Conservation (phyloP, 2,329 filamentous ascomycete species). For the Claviceps sp. region DNA sequence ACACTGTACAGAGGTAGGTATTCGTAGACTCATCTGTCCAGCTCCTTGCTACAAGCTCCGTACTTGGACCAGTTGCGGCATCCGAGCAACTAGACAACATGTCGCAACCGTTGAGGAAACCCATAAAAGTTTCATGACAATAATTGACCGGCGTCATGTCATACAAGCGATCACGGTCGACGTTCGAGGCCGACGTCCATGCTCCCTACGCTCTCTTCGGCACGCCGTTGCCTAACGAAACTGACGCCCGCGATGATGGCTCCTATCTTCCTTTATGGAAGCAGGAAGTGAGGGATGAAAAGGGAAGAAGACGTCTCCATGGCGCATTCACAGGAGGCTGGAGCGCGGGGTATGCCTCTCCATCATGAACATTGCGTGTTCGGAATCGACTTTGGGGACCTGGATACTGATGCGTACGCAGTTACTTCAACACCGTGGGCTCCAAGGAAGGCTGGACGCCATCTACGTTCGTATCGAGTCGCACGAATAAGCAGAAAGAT, state of each 20-base stretch:
- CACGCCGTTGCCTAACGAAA: constrained; percentile 71
- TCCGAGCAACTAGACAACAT: not conserved
- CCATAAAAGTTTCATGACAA: constrained; percentile 2
- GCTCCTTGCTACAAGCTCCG: no score
- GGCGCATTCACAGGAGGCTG: constrained; percentile 95
- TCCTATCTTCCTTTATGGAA: constrained; percentile 95
- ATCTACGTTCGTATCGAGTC: constrained; percentile 81
- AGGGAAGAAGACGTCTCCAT: constrained; percentile 78
- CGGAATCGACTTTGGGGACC: not conserved
- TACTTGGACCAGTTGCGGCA: not conserved
- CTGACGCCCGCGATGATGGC: constrained; percentile 72
- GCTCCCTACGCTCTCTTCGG: constrained; percentile 71
- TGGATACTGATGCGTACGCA: constrained; percentile 19
- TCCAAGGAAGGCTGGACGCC: constrained; percentile 98
- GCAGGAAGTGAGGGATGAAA: constrained; percentile 90
- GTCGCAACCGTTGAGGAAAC: not conserved
- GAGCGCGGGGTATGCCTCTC: constrained; percentile 67
- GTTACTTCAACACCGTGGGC: constrained; percentile 95
- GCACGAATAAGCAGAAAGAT: constrained; percentile 62
- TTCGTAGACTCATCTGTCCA: no score
- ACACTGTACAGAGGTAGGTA: no score
- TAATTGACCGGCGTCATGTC: constrained; percentile 40
- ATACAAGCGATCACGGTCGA: constrained; percentile 63
- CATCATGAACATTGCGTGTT: not conserved
- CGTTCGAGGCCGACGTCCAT: constrained; percentile 64